A percentile compares a stretch with the other conserved stretches of the same genome.
These are phyloP conservation scores for Phoenix roebelenii DNA, from an alignment of 176 grass and related monocot genomes.

Conservation along the genomic window DNA sequence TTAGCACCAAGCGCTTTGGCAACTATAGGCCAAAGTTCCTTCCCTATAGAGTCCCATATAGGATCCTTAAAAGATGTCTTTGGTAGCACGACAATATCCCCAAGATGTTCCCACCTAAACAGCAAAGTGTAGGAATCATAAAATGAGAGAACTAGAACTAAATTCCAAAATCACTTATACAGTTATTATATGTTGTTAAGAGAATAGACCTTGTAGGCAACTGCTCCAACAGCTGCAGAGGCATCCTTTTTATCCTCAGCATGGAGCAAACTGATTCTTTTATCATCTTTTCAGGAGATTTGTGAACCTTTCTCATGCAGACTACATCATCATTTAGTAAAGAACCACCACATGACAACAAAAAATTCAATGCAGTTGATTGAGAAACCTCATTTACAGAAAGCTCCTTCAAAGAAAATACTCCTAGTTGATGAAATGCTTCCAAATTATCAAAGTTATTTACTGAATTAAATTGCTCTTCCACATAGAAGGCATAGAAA, in stretches of 20 bases:
- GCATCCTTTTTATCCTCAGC: slow-evolving; percentile 49
- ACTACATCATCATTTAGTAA: slow-evolving; percentile 59
- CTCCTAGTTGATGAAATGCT: slow-evolving; percentile 17
- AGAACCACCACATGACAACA: slow-evolving; percentile 39
- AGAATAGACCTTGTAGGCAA: slow-evolving; percentile 71
- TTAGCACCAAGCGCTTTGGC: slow-evolving; percentile 51
- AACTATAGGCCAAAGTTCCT: slow-evolving; percentile 83
- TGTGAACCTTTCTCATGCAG: slow-evolving; percentile 38
- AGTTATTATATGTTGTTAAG: not conserved
- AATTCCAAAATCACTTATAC: too few relatives aligned
- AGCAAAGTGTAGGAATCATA: not conserved
- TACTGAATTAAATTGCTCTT: slow-evolving; percentile 24
- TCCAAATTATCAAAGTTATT: slow-evolving; percentile 19
- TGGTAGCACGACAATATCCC: slow-evolving; percentile 70
- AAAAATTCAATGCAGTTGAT: slow-evolving; percentile 37
- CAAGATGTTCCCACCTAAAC: slow-evolving; percentile 81
- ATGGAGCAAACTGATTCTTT: slow-evolving; percentile 61
- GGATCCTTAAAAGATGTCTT: slow-evolving; percentile 84
- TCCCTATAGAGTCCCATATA: slow-evolving; percentile 58
- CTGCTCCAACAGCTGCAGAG: slow-evolving; percentile 48
- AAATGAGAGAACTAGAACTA: too few relatives aligned
- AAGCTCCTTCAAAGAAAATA: slow-evolving; percentile 28
- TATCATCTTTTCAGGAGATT: slow-evolving; percentile 68
- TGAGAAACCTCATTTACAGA: slow-evolving; percentile 20
- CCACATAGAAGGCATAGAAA: slow-evolving; percentile 35